A percentile compares a stretch with the other conserved stretches of the same genome.
Evolutionary conservation across 352 stramenopile genomes (phyloP).

Genomic region (Saprolegnia parasitica): DNA sequence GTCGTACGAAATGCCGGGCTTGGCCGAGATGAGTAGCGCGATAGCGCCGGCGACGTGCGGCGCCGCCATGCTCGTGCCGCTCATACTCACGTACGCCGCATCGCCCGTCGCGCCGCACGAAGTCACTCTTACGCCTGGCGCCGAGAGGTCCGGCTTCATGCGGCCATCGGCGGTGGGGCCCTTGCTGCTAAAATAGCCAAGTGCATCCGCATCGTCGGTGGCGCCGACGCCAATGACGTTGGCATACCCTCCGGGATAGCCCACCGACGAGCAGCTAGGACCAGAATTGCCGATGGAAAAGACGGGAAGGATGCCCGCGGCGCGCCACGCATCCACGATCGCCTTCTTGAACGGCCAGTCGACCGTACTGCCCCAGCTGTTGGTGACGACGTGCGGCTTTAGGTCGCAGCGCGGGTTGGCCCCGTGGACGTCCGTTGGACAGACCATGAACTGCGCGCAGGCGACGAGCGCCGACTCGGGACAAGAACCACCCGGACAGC

Average conservation of each 20-base stretch:
- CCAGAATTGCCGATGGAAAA: slow-evolving; percentile 50
- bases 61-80: slow-evolving; percentile 35
- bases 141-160: slow-evolving; percentile 36
- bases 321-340: slow-evolving; percentile 44
- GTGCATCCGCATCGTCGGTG: slow-evolving; percentile 37
- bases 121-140: slow-evolving; percentile 30
- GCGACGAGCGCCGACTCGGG: slow-evolving; percentile 34
- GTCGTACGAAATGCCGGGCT: slow-evolving; percentile 30
- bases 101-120: slow-evolving; percentile 27
- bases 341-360: slow-evolving; percentile 39
- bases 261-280: slow-evolving; percentile 40
- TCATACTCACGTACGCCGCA: slow-evolving; percentile 15
- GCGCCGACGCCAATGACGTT: slow-evolving; percentile 47
- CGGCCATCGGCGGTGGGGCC: slow-evolving; percentile 32
- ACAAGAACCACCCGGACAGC: slow-evolving; percentile 31
- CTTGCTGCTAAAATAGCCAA: slow-evolving; percentile 36
- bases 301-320: slow-evolving; percentile 48
- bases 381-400: slow-evolving; percentile 59
- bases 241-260: slow-evolving; percentile 36
- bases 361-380: slow-evolving; percentile 38
- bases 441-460: slow-evolving; percentile 55
- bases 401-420: slow-evolving; percentile 47
- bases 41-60: slow-evolving; percentile 35
- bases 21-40: slow-evolving; percentile 35
- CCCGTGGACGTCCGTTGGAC: slow-evolving; percentile 47